phyloP scores from a whole-genome alignment of 1,139 yeast species.

The Blastobotrys arbuscula region DNA sequence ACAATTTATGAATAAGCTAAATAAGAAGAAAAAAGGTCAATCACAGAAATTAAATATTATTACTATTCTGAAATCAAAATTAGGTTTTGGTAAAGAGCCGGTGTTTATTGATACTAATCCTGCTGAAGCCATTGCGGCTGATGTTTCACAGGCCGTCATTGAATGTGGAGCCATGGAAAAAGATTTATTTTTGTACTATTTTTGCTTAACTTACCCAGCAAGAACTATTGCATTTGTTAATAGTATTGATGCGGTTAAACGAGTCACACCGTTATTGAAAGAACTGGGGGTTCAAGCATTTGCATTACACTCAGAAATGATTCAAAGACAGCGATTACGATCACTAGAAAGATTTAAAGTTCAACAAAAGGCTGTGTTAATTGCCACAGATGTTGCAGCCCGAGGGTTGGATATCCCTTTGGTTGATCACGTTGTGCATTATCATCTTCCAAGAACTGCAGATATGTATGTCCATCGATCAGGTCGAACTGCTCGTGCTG shows the following conservation, averaged over 20 bases:
- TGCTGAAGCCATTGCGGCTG: constrained; percentile 67
- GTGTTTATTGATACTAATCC: constrained; percentile 84
- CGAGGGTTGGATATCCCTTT: constrained; percentile 92
- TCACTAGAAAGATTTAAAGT: constrained; percentile 61
- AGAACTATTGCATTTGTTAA: constrained; percentile 88
- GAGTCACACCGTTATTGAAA: constrained; percentile 69
- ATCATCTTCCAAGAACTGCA: constrained; percentile 91
- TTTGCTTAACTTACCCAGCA: constrained; percentile 81
- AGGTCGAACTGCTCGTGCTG: constrained; percentile 98
- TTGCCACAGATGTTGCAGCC: constrained; percentile 98
- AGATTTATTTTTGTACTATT: constrained; percentile 85
- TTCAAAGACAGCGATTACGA: constrained; percentile 86
- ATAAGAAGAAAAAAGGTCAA: constrained; percentile 34
- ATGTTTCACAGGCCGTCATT: constrained; percentile 77
- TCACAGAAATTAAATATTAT: constrained; percentile 29
- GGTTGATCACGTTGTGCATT: constrained; percentile 92
- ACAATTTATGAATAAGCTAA: constrained; percentile 73
- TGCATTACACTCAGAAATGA: constrained; percentile 89
- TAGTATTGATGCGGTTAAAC: constrained; percentile 87
- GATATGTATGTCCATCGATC: constrained; percentile 94
- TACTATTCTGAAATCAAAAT: constrained; percentile 34
- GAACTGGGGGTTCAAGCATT: constrained; percentile 67
- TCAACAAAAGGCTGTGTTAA: constrained; percentile 53
- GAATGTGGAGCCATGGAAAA: constrained; percentile 91
- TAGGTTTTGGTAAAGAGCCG: constrained; percentile 38